Evolutionary conservation across 306 rosid species (phyloP), one percentile per base, ranked within the genome.

Genomic region (Castanopsis chinensis): DNA sequence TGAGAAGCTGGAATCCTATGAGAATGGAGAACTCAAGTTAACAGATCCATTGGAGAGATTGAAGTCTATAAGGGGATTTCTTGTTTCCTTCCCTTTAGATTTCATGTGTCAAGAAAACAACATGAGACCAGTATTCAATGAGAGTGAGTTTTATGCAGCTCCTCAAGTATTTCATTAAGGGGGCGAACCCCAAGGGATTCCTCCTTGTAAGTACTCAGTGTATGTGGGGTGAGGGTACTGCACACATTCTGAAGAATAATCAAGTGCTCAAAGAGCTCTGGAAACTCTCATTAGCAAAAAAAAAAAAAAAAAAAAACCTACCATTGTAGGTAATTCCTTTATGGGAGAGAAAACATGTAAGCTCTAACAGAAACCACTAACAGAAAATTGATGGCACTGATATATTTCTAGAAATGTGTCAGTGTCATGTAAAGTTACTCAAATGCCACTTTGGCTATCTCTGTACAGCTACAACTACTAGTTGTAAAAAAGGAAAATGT

Each of bases 51-150:
- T 81, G 82, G 94, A 85, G 79, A 93, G 97, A 87, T 85, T 95
- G 83, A 83, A 79, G 69, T 78, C 88, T 60, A 78, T 93, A 35
- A 93, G 52, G 82, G 99, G 98, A 49, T 97, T 91, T 87, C 98
- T 95, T 28, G 99, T 93, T 54, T 93, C 96, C 41, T 93, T 93
- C 84, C 95, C 99, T 27, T 81, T 95, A 89, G 93, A 95, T 74
- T 95, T 95, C 87, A 86, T 95, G 91, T 80, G 91, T 86, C 85
- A 89, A 72, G 99, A 95, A 93, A 94, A 87, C 20, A 28, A 12
- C 76, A 80, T 93, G 25, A 86, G 89, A 87, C 99, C 99, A 28
- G 91, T 90, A 25, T 93, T 95, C 83, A 95, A 87, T 52, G 97
- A 93, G 81, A 93, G 97, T 52, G 98, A 95, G 82, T 95, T 93